Percentiles rank a stretch among this genome's conserved stretches.
Conservation (phyloP, 179 eudicot genomes). For the Vitellaria paradoxa region DNA sequence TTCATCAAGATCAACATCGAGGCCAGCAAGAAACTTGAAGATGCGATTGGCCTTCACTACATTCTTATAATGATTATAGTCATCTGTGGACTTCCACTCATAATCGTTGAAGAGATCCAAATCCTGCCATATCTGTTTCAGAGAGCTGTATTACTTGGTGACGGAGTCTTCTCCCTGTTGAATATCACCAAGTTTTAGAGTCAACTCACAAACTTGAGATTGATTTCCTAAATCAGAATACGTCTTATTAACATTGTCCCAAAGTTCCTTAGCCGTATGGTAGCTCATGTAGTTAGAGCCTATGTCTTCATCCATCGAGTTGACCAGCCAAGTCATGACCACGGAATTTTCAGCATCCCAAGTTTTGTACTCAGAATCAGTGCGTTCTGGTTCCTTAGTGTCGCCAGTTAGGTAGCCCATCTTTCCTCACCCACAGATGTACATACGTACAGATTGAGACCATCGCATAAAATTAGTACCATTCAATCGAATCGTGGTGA, state of each 20-base stretch:
- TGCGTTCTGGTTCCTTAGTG: background rate
- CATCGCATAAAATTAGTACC: no score
- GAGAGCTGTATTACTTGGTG: background rate
- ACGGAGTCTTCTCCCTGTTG: background rate
- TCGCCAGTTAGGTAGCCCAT: no score
- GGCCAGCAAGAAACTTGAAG: conserved; percentile 4
- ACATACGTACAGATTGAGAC: background rate
- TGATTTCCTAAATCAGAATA: no score
- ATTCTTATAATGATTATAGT: background rate
- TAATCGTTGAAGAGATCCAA: background rate
- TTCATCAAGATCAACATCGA: background rate
- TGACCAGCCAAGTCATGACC: background rate
- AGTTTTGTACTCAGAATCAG: background rate
- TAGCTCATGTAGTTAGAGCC: no score
- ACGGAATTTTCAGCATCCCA: background rate
- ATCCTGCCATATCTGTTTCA: background rate
- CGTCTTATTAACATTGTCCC: background rate
- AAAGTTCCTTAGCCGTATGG: background rate
- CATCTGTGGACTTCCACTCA: background rate
- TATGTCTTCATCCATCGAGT: no score
- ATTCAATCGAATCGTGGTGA: no score
- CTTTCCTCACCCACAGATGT: no score
- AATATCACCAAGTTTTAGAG: background rate
- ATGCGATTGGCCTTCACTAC: background rate
- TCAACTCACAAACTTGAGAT: background rate